Conservation (phyloP, 805 yeast species). For the Cyberlindnera saturnus region DNA sequence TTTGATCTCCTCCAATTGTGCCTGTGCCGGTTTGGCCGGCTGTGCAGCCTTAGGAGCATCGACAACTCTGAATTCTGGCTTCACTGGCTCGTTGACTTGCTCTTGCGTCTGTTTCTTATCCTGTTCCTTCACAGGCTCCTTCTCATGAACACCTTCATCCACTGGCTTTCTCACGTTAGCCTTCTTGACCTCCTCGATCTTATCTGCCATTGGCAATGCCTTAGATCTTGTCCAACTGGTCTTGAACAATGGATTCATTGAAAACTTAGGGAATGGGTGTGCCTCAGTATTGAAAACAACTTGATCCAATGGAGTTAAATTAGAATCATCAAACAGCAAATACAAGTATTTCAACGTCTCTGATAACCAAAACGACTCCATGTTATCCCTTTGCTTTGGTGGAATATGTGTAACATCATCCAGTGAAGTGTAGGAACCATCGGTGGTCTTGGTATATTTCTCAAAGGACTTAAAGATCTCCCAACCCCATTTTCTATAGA, state of each 20-base stretch:
- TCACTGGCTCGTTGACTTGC: background rate
- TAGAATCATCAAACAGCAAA: conserved; percentile 63
- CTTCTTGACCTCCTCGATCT: conserved; percentile 14
- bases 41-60: conserved; percentile 18
- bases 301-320: conserved; percentile 57
- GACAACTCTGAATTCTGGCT: background rate
- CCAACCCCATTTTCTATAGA: conserved; percentile 86
- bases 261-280: conserved; percentile 81
- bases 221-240: conserved; percentile 54
- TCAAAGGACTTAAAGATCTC: conserved; percentile 71
- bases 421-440: conserved; percentile 56
- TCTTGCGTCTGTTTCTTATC: background rate
- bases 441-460: conserved; percentile 46
- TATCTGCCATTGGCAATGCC: conserved; percentile 13
- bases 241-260: conserved; percentile 40
- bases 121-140: background rate
- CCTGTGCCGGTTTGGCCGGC: conserved; percentile 22
- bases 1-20: conserved; percentile 13
- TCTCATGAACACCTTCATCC: conserved; percentile 5
- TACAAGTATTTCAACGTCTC: conserved; percentile 87
- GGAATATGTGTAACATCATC: conserved; percentile 56
- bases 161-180: conserved; percentile 21
- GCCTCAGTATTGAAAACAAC: conserved; percentile 90
- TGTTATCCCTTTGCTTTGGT: conserved; percentile 56
- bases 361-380: conserved; percentile 92